Evolutionary conservation across 768 basidiomycete species (phyloP).

Genomic region (Leccinum boreale): DNA sequence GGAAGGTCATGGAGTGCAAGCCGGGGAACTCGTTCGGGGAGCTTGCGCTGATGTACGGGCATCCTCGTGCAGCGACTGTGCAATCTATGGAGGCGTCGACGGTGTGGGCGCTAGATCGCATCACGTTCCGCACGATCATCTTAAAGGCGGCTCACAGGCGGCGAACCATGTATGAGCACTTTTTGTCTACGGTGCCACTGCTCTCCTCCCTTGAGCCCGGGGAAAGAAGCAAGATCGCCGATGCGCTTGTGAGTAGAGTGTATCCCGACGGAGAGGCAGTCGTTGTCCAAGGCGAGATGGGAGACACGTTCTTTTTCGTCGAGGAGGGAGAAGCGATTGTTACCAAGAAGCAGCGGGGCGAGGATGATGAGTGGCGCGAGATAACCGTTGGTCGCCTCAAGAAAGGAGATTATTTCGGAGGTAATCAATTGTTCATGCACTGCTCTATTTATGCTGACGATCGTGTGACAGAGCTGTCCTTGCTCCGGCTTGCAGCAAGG

Average conservation of each 20-base stretch:
- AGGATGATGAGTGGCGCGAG: constrained; percentile 57
- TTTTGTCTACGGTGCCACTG: constrained; percentile 87
- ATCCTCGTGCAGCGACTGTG: constrained; percentile 93
- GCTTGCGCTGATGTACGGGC: constrained; percentile 97
- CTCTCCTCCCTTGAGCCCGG: constrained; percentile 81
- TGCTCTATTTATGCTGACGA: constrained; percentile 3
- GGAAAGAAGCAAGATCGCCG: constrained; percentile 95
- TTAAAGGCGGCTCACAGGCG: constrained; percentile 88
- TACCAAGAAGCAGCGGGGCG: constrained; percentile 65
- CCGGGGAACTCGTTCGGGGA: constrained; percentile 92
- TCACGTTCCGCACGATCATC: constrained; percentile 97
- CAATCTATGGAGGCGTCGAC: constrained; percentile 78
- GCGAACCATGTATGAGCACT: constrained; percentile 94
- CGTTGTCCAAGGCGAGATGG: constrained; percentile 90
- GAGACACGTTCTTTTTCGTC: constrained; percentile 96
- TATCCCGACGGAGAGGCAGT: constrained; percentile 85
- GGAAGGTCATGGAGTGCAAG: constrained; percentile 79
- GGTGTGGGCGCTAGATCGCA: constrained; percentile 94
- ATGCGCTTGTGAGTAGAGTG: constrained; percentile 82
- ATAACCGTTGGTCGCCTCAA: constrained; percentile 70
- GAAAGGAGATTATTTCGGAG: constrained; percentile 98
- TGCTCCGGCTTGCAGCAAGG: constrained; percentile 84
- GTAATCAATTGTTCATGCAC: constrained; percentile 37
- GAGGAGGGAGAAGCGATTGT: constrained; percentile 92
- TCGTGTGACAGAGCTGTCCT: constrained; percentile 69